Percentiles rank a stretch among this genome's conserved stretches.
phyloP scores from a whole-genome alignment of 441 rosid genomes.

The Theobroma grandiflorum region DNA sequence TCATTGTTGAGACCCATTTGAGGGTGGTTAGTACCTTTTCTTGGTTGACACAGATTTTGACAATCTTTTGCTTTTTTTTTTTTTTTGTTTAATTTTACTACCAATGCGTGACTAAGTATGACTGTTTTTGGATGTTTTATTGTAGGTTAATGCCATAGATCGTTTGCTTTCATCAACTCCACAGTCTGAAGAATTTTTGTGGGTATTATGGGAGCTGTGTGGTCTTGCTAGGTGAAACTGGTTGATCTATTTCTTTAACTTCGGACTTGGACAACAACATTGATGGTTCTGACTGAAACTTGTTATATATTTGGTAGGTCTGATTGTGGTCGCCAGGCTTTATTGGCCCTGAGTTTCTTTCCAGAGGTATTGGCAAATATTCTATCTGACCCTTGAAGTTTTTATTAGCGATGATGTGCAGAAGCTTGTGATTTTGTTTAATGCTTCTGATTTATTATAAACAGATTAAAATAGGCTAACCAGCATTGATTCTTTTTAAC shows the following conservation, averaged over 20 bases:
- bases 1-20: conserved; percentile 89
- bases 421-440: conserved; percentile 19
- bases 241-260: conserved; percentile 28
- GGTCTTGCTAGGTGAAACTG: conserved; percentile 81
- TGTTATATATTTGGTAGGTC: conserved; percentile 68
- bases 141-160: conserved; percentile 88
- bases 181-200: conserved; percentile 94
- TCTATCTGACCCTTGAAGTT: conserved; percentile 11
- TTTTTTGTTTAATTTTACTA: conserved; percentile 14
- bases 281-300: conserved; percentile 36
- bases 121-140: conserved; percentile 22
- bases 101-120: neutral
- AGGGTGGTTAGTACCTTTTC: conserved; percentile 80
- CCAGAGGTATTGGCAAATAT: conserved; percentile 76
- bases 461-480: neutral
- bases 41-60: conserved; percentile 28
- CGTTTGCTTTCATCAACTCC: conserved; percentile 75
- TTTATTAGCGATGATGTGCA: neutral
- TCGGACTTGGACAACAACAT: conserved; percentile 22
- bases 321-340: conserved; percentile 95
- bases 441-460: conserved; percentile 1
- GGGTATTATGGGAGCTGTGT: conserved; percentile 98
- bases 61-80: neutral
- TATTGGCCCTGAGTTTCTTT: conserved; percentile 76
- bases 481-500: neutral